phyloP scores from a whole-genome alignment of 352 stramenopile genomes.

The Globisporangium viniferum region DNA sequence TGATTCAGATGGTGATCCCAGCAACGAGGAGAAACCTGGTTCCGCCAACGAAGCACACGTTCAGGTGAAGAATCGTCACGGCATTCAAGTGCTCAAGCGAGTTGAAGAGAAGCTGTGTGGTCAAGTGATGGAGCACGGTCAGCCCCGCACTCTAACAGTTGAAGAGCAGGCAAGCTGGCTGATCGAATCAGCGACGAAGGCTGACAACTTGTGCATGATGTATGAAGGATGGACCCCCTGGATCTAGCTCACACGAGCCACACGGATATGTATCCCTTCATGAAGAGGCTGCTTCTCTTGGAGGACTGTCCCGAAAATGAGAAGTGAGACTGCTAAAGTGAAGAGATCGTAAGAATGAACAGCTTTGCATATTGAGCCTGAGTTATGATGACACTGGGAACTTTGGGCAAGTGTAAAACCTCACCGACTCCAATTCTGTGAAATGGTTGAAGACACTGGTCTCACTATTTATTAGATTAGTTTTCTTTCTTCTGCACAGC shows the following conservation, averaged over 20 bases:
- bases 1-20: constrained; percentile 4
- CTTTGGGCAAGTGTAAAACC: neutral
- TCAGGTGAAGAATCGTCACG: constrained; percentile 46
- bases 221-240: constrained; percentile 89
- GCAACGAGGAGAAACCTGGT: neutral
- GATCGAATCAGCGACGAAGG: constrained; percentile 71
- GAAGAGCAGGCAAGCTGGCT: constrained; percentile 79
- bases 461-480: neutral
- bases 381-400: neutral
- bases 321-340: neutral
- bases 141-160: constrained; percentile 45
- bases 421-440: neutral
- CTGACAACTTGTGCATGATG: constrained; percentile 86
- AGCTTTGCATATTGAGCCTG: neutral
- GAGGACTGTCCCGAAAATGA: neutral
- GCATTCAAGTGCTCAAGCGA: constrained; percentile 61
- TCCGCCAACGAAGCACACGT: neutral
- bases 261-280: neutral
- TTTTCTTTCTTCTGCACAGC: constrained; percentile 17
- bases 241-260: constrained; percentile 41
- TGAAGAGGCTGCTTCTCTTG: neutral
- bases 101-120: constrained; percentile 79
- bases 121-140: constrained; percentile 30
- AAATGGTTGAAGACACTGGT: neutral
- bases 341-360: neutral